Base-by-base conservation (phyloP, 176 grass and related monocot species). In the Phragmites australis region DNA sequence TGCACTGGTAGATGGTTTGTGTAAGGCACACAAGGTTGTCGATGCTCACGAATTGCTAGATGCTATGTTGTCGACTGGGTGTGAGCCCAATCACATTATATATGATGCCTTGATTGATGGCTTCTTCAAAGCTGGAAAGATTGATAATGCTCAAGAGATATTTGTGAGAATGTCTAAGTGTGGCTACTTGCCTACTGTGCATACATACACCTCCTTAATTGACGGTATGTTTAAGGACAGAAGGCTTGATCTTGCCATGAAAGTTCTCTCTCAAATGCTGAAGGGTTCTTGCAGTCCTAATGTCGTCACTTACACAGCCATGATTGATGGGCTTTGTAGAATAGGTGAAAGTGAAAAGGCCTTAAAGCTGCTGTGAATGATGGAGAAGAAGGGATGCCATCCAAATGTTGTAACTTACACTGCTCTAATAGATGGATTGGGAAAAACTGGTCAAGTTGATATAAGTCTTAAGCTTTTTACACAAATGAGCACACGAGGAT, bases 351-450 rank as follows among this genome's bases (percentile, higher is more conserved):
- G 50, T 43, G 90, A 88, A 45, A 90, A 99, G 79, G 96, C 96
- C 11, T 70, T 91, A 75, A 91, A 93, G 44, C 79, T 95, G 76
- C 62, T 95, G 45, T 74, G 63, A 16, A 82, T 95, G 86, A 99
- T 95, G 96, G 81, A 95, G 84, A 60, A 88, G 84, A 95, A 95
- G 85, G 92, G 96, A 45, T 93, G 88, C 82, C 88, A 58, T 65
- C 96, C 96, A 21, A 99, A 99, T 87, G 96, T 93, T 80, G 75
- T 95, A 85, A 95, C 96, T 51, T 99, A 99, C 77, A 99, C 96
- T 48, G 86, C 90, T 74, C 76, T 99, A 30, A 95, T 95, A 91
- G 84, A 95, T 82, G 96, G 96, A 84, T 88, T 93, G 57, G 92
- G 90, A 73, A 95, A 95, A 91, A 82, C 75, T 87, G 88, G 84